Evolutionary conservation across 2,329 filamentous ascomycete genomes (phyloP).

Genomic region (Chrysosporium queenslandicum): DNA sequence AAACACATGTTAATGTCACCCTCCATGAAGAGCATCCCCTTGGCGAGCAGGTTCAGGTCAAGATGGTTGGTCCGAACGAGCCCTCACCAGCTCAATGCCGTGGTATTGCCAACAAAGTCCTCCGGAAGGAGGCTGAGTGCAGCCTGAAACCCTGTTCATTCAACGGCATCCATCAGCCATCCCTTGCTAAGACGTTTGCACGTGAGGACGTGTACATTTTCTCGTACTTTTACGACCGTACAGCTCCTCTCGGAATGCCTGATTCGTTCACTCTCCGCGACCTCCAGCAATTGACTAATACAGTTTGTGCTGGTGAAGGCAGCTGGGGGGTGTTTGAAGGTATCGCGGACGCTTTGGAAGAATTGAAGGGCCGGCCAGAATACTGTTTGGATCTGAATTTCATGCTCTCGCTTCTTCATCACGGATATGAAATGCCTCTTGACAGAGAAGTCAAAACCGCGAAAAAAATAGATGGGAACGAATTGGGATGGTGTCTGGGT

Average conservation of each 20-base stretch:
- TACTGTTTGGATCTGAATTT: slow-evolving; percentile 94
- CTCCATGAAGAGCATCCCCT: slow-evolving; percentile 58
- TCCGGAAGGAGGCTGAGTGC: slow-evolving; percentile 78
- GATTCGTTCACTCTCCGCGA: slow-evolving; percentile 89
- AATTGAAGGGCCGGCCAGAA: slow-evolving; percentile 74
- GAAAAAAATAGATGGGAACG: slow-evolving; percentile 97
- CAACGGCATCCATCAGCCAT: slow-evolving; percentile 92
- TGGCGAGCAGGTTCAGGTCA: slow-evolving; percentile 57
- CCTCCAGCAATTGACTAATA: slow-evolving; percentile 71
- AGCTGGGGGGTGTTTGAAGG: slow-evolving; percentile 72
- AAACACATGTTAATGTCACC: slow-evolving; percentile 61
- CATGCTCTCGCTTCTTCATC: slow-evolving; percentile 85
- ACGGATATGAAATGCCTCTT: slow-evolving; percentile 95
- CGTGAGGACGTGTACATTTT: slow-evolving; percentile 91
- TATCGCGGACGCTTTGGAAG: slow-evolving; percentile 65
- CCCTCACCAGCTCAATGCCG: slow-evolving; percentile 73
- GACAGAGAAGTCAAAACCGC: slow-evolving; percentile 94
- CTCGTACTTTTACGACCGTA: slow-evolving; percentile 96
- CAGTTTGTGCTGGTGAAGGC: slow-evolving; percentile 69
- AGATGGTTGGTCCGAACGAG: slow-evolving; percentile 74
- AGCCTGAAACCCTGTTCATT: slow-evolving; percentile 88
- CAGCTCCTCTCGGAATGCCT: slow-evolving; percentile 91
- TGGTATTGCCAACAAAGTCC: slow-evolving; percentile 75
- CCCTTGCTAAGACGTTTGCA: slow-evolving; percentile 81
- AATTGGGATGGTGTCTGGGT: slow-evolving; percentile 94